These are phyloP conservation scores for Metschnikowia hibisci DNA, from an alignment of 805 yeast species.

Conservation along the genomic window DNA sequence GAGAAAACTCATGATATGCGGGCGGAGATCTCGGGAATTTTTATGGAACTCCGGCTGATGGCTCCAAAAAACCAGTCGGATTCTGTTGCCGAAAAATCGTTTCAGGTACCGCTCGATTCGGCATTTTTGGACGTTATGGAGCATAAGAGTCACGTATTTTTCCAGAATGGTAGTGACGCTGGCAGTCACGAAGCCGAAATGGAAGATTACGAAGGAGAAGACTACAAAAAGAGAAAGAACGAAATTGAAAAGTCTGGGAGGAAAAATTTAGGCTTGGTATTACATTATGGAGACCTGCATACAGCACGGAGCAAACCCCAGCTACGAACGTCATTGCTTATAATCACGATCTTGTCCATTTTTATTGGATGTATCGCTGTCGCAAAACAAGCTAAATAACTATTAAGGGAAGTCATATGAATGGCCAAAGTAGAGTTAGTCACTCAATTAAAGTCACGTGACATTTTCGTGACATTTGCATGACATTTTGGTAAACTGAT, in stretches of 20 bases:
- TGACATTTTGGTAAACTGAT: background rate
- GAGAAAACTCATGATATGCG: slow-evolving; percentile 15
- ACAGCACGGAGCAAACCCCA: background rate
- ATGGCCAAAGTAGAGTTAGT: background rate
- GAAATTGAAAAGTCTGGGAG: too few species aligned
- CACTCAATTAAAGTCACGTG: too few species aligned
- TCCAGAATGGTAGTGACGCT: too few species aligned
- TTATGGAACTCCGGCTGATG: slow-evolving; percentile 6
- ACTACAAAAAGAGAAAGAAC: too few species aligned
- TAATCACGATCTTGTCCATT: slow-evolving; percentile 4
- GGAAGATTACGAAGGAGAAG: too few species aligned
- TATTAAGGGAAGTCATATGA: too few species aligned
- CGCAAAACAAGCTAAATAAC: background rate
- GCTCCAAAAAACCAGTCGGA: slow-evolving; percentile 1
- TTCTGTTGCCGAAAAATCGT: background rate
- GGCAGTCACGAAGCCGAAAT: too few species aligned
- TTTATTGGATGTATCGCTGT: background rate
- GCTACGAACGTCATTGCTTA: background rate
- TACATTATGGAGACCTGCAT: background rate
- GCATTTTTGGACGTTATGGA: background rate
- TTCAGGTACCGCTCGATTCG: slow-evolving; percentile 1
- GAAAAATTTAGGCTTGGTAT: too few species aligned
- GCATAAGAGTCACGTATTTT: background rate
- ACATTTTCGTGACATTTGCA: too few species aligned
- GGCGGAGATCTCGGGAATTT: slow-evolving; percentile 11